Evolutionary conservation across 345 rosid genomes (phyloP).

Genomic region (Syzygium grande): DNA sequence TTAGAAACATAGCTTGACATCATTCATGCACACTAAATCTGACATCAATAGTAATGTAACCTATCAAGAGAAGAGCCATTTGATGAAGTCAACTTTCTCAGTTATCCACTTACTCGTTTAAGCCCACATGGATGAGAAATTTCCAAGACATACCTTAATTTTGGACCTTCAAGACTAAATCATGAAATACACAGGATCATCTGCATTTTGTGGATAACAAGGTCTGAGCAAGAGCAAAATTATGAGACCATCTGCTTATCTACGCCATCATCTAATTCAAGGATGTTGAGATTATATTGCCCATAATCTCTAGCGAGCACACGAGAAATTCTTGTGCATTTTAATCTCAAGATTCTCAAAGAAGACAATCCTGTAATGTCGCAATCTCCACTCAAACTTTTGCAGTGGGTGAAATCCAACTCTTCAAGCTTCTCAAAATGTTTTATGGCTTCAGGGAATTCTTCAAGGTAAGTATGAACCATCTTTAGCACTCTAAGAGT

Average conservation of each 20-base stretch:
- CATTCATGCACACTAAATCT: background rate
- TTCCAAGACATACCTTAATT: background rate
- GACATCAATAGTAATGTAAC: background rate
- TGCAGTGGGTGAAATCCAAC: background rate
- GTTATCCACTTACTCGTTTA: background rate
- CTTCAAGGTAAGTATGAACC: background rate
- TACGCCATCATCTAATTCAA: background rate
- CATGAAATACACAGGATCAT: background rate
- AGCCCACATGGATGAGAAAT: background rate
- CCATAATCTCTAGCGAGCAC: fast-evolving
- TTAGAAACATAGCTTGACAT: too few relatives aligned
- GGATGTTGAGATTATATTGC: background rate
- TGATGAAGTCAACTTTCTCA: background rate
- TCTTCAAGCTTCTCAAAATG: background rate
- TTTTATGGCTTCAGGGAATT: background rate
- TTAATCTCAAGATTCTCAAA: too few relatives aligned
- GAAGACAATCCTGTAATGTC: background rate
- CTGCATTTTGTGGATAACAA: background rate
- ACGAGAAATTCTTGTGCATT: background rate
- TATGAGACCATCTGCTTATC: too few relatives aligned
- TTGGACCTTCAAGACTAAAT: background rate
- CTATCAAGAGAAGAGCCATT: background rate
- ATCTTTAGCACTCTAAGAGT: background rate
- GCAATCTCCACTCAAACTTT: background rate
- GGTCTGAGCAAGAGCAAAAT: background rate